Evolutionary conservation across 2,329 filamentous ascomycete species (phyloP), one percentile per base, ranked within the genome.

Genomic region (Sarocladium strictum): DNA sequence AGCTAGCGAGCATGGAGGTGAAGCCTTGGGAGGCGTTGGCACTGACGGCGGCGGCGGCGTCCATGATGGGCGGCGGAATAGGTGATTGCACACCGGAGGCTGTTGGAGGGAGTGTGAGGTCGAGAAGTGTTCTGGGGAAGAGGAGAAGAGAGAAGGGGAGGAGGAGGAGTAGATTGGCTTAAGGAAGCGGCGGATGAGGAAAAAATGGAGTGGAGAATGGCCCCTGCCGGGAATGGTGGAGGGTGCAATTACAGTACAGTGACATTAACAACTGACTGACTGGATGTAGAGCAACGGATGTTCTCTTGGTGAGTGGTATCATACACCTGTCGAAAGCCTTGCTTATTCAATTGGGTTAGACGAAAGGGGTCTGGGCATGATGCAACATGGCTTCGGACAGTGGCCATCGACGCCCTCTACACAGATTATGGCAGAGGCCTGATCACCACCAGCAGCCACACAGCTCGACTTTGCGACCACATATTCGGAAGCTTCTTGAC

Each of bases 21-120:
- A 90, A 86, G 69, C 80, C 85, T 63, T 81, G 80, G 67, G 83
- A 72, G 62, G 81, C 69, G 69, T 87, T 87, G 63, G 81, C 69
- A 64, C 76, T 77, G 78, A 81, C 81, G 61, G 58, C 59, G 58
- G 27, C 19, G 49, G 50, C 50, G 35, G 50, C 50, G 33, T 53
- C 50, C 50, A 53, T 53, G 32, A 21, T 33, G 50, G 21, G 50
- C 21, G 29, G n/a, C 5, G 10, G 26, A 19, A 3, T 35, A 32
- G 50, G 33, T 17, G 17, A 27, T 5, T 37, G 45, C 17, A 29
- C 27, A 35, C n/a, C 47, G 24, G 14, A 6, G 17, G 43, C 15
- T 29, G 43, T 24, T 23, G 27, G 37, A 21, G 15, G 14, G 32
- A 35, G 47, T 29, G 45, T 29, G 24, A 50, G 32, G 47, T 9